Conservation (phyloP, 2,329 filamentous ascomycete species). For the Dactylellina cionopaga region DNA sequence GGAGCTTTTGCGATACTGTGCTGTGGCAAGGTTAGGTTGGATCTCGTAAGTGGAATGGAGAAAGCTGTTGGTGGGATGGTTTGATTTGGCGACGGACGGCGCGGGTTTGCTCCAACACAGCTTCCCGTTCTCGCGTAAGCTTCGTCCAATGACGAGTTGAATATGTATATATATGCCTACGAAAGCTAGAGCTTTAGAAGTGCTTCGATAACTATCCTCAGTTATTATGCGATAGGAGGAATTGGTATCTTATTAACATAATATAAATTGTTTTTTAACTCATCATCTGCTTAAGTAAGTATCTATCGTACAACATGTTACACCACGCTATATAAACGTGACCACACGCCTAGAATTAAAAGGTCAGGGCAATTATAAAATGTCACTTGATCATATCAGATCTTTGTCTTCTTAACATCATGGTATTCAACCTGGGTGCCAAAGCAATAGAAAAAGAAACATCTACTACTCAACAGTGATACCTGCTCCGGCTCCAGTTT, state of each 20-base stretch:
- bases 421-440: background rate
- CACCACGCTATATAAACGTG: background rate
- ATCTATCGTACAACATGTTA: background rate
- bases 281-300: too few relatives aligned
- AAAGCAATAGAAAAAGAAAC: background rate
- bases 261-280: background rate
- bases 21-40: background rate
- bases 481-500: slow-evolving; percentile 8
- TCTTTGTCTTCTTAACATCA: background rate
- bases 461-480: slow-evolving; percentile 29
- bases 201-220: too few relatives aligned
- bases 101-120: too few relatives aligned
- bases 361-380: background rate
- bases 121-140: too few relatives aligned
- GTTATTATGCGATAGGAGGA: too few relatives aligned
- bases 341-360: slow-evolving; percentile 3
- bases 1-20: slow-evolving; percentile 5
- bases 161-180: too few relatives aligned
- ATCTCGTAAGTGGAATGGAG: too few relatives aligned
- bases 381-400: background rate
- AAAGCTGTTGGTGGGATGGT: slow-evolving; percentile 39
- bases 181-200: too few relatives aligned
- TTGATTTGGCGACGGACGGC: slow-evolving; percentile 14
- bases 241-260: background rate
- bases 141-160: too few relatives aligned